Conservation (phyloP, 352 stramenopile species). For the Phytophthora tentaculata region DNA sequence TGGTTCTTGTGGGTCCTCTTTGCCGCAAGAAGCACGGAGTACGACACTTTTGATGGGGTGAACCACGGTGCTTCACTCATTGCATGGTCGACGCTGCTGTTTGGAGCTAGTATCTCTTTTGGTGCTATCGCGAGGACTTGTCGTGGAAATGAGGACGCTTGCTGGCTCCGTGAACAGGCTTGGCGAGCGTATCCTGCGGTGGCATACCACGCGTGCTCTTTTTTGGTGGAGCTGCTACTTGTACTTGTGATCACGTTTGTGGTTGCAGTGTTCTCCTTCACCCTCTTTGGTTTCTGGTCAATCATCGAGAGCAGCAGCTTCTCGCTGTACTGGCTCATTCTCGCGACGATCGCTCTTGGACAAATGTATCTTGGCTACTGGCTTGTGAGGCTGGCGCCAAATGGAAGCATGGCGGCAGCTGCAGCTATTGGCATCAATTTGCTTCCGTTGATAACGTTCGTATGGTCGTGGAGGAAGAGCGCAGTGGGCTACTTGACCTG, state of each 20-base stretch:
- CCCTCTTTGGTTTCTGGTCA: constrained; percentile 28
- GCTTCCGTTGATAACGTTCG: constrained; percentile 28
- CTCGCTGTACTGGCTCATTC: constrained; percentile 32
- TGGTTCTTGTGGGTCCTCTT: constrained; percentile 32
- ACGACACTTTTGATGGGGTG: constrained; percentile 36
- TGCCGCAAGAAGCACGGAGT: constrained; percentile 25
- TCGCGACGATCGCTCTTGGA: constrained; percentile 24
- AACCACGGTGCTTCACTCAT: constrained; percentile 34
- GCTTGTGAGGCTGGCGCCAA: constrained; percentile 22
- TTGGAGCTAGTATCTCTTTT: constrained; percentile 20
- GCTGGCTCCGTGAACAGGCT: constrained; percentile 34
- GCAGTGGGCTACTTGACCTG: constrained; percentile 15
- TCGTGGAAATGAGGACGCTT: constrained; percentile 25
- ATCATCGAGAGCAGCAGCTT: constrained; percentile 26
- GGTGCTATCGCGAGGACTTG: constrained; percentile 13
- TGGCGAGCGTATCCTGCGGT: constrained; percentile 31
- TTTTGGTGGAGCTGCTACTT: constrained; percentile 22
- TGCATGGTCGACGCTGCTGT: constrained; percentile 31
- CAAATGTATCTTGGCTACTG: constrained; percentile 36
- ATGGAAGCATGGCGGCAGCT: constrained; percentile 17
- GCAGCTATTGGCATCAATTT: constrained; percentile 26
- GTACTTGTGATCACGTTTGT: constrained; percentile 24
- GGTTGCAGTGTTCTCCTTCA: constrained; percentile 18
- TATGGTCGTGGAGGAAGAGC: constrained; percentile 22
- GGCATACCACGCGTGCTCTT: constrained; percentile 27